Evolutionary conservation across 148 eudicot species (phyloP), one percentile per base, ranked within the genome.

Genomic region (Simmondsia chinensis): DNA sequence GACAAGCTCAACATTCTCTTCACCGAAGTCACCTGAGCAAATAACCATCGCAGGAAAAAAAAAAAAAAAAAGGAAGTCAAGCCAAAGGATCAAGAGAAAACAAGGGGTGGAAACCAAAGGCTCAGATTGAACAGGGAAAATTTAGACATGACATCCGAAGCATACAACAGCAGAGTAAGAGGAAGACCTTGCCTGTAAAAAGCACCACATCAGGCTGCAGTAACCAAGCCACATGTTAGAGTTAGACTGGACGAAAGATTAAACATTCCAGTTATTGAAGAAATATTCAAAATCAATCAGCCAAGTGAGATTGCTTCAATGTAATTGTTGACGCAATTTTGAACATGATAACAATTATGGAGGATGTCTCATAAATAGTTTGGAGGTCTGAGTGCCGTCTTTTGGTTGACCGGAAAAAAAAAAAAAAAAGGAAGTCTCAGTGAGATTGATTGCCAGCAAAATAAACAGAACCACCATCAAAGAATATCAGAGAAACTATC

Each of bases 161-260:
- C 31, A 23, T 35, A 30, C 35, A 34, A 39, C 18, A 36, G 44
- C 12, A 7, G 16, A 17, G 31, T 27, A 6, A 59, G 19, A 2
- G 22, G 60, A 35, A 34, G 51, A 25, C 63, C 79, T 47, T 73
- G 64, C 96, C 96, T 64, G 94, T 83, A 55, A 83, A 83, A 37
- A 88, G 75, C 67, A 83, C 94, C 65, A 88, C 33, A 80, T 88
- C 91, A 30, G 96, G 94, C 96, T 88, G 94, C 81, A 73, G 19
- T 43, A 68, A 54, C 50, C 35, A 59, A 39, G 56, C 8, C 29
- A 17, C 36, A 46, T 51, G 47, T 65, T 51, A 76, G 72, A 49
- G 4, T 28, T 18, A 13, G 20, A 43, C n/a, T n/a, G n/a, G n/a
- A n/a, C n/a, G 33, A 25, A 48, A 33, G 37, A 22, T 37, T 20